These are phyloP conservation scores for Fagopyrum homotropicum DNA, from an alignment of 148 eudicot species.

Conservation along the genomic window DNA sequence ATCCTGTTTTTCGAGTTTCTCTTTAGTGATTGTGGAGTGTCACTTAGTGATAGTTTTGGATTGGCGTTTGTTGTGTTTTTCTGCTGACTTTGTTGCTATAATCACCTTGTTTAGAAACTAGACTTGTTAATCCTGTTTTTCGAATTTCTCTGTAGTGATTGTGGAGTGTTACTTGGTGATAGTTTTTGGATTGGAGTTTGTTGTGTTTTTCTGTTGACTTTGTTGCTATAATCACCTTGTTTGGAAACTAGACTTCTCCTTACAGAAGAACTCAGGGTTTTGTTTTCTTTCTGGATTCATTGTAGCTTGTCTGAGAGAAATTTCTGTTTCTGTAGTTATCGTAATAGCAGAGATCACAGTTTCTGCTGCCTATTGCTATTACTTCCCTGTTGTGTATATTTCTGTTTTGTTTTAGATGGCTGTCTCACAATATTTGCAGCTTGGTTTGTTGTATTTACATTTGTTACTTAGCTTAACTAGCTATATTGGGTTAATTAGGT, in stretches of 20 bases:
- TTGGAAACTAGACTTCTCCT: no score
- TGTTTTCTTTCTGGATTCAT: not conserved
- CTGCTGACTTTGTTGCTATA: no score
- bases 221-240: no score
- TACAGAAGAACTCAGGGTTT: not conserved
- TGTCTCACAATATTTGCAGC: slow-evolving; percentile 6
- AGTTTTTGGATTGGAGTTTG: no score
- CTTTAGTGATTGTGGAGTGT: no score
- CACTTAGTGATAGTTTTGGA: no score
- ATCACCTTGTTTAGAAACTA: no score
- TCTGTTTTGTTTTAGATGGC: not conserved
- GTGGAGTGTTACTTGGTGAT: no score
- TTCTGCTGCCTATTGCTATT: not conserved
- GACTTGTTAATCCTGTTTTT: not conserved
- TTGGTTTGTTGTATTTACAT: not conserved
- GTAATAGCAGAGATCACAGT: not conserved
- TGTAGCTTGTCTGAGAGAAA: not conserved
- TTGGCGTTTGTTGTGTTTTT: no score
- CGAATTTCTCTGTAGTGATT: not conserved
- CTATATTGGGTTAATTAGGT: slow-evolving; percentile 41
- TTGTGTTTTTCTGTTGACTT: no score
- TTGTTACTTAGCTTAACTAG: slow-evolving; percentile 5
- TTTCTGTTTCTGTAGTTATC: not conserved
- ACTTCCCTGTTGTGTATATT: not conserved
- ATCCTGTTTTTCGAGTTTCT: no score